These are phyloP conservation scores for Colletotrichum lentis DNA, from an alignment of 2,329 filamentous ascomycete species.

Conservation along the genomic window DNA sequence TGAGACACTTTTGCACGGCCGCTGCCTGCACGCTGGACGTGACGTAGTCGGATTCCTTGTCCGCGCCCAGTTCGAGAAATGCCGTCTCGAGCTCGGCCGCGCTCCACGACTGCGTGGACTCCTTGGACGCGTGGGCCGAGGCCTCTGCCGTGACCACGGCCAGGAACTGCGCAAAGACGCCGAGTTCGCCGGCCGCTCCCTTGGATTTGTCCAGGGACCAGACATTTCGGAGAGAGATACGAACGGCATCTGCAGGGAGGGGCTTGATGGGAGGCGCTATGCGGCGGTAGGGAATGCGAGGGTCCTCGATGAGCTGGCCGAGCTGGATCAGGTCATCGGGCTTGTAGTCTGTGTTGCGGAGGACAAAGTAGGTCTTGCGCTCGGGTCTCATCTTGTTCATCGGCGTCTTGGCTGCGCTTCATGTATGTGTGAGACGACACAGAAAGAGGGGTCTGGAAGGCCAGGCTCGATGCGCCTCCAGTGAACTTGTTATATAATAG, in stretches of 20 bases:
- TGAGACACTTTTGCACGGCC: slow-evolving; percentile 6
- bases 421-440: neutral
- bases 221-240: neutral
- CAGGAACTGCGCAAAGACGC: slow-evolving; percentile 5
- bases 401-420: neutral
- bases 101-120: slow-evolving; percentile 6
- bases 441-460: neutral
- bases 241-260: neutral
- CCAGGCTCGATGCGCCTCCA: neutral
- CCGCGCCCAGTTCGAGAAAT: slow-evolving; percentile 10
- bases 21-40: neutral
- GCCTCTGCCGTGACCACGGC: neutral
- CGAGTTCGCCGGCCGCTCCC: neutral
- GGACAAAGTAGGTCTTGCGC: slow-evolving; percentile 20
- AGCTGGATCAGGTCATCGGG: slow-evolving; percentile 9
- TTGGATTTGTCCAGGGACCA: slow-evolving; percentile 12
- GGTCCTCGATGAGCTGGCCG: slow-evolving; percentile 26
- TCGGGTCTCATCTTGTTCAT: neutral
- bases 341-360: slow-evolving; percentile 6
- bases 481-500: neutral
- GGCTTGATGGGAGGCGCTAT: slow-evolving; percentile 3
- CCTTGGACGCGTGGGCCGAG: neutral
- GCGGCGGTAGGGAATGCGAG: slow-evolving; percentile 6
- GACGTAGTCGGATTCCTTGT: slow-evolving; percentile 6
- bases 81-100: slow-evolving; percentile 12